Evolutionary conservation across 2,329 filamentous ascomycete genomes (phyloP).

Genomic region (Aschersonia sp.): DNA sequence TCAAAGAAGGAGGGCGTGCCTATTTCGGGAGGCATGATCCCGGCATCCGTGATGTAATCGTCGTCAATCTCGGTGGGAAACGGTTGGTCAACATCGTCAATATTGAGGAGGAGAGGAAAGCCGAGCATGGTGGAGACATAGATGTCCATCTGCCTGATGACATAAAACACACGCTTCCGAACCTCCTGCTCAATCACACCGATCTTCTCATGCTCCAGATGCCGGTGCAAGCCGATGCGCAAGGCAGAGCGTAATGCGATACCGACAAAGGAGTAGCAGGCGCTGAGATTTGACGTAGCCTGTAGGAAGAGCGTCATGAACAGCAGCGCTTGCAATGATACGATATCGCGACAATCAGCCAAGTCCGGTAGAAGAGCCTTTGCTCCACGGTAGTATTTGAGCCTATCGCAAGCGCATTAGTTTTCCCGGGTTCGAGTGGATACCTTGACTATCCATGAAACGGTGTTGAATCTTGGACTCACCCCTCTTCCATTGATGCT

Average conservation of each 20-base stretch:
- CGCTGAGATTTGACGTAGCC: slow-evolving; percentile 62
- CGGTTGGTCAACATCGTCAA: slow-evolving; percentile 53
- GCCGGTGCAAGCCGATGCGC: slow-evolving; percentile 63
- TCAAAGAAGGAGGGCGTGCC: slow-evolving; percentile 45
- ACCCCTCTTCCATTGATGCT: slow-evolving; percentile 42
- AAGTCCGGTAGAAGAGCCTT: slow-evolving; percentile 50
- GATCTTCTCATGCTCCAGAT: slow-evolving; percentile 48
- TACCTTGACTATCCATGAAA: not conserved
- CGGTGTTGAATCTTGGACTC: slow-evolving; percentile 8
- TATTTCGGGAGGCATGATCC: slow-evolving; percentile 38
- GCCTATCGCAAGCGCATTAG: slow-evolving; percentile 25
- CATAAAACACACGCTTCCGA: slow-evolving; percentile 51
- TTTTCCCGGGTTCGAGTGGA: not conserved
- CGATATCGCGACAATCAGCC: slow-evolving; percentile 58
- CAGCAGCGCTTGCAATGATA: slow-evolving; percentile 58
- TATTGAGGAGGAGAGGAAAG: slow-evolving; percentile 47
- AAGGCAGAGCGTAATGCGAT: slow-evolving; percentile 64
- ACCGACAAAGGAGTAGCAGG: slow-evolving; percentile 68
- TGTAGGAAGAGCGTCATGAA: slow-evolving; percentile 76
- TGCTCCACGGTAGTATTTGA: slow-evolving; percentile 60
- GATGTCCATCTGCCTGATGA: slow-evolving; percentile 55
- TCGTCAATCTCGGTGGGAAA: slow-evolving; percentile 52
- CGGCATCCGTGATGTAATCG: slow-evolving; percentile 47
- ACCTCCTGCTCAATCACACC: slow-evolving; percentile 49
- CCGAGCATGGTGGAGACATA: slow-evolving; percentile 55